Evolutionary conservation across 306 rosid species (phyloP).

Genomic region (Adenanthera pavonina): DNA sequence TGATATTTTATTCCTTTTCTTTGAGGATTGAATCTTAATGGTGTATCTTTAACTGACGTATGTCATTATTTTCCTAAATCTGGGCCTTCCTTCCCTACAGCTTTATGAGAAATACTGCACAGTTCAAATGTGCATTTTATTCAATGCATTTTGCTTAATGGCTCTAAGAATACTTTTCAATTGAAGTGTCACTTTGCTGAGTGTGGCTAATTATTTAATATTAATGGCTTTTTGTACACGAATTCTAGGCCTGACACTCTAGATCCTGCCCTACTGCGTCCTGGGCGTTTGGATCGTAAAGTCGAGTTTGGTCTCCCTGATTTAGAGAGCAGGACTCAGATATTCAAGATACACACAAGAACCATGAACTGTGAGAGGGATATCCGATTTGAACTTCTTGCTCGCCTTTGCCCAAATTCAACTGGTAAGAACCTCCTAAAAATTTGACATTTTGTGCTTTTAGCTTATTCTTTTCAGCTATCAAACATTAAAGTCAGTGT

Average conservation of each 20-base stretch:
- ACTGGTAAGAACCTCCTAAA: slow-evolving; percentile 63
- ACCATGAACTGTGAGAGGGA: slow-evolving; percentile 99
- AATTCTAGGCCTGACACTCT: slow-evolving; percentile 93
- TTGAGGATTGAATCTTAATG: neutral
- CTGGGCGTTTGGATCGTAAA: slow-evolving; percentile 96
- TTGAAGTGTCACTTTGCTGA: neutral
- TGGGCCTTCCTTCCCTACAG: neutral
- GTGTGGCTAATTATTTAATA: neutral
- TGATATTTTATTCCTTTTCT: neutral
- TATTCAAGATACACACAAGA: slow-evolving; percentile 95
- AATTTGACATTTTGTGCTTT: slow-evolving; percentile 28
- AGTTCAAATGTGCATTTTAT: slow-evolving; percentile 1
- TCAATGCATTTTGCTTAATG: slow-evolving; percentile 6
- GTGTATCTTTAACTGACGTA: neutral
- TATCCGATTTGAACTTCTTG: slow-evolving; percentile 86
- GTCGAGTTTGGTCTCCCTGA: slow-evolving; percentile 99
- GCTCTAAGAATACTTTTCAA: slow-evolving; percentile 1
- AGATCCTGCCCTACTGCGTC: slow-evolving; percentile 94
- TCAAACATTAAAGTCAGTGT: slow-evolving; percentile 6
- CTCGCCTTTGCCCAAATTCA: slow-evolving; percentile 98
- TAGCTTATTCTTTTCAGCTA: neutral
- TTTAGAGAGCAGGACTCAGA: slow-evolving; percentile 94
- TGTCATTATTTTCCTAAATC: neutral
- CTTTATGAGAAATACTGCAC: neutral
- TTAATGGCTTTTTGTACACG: slow-evolving; percentile 28